phyloP scores from a whole-genome alignment of 164 flowering plant species.

The Amborella trichopoda region DNA sequence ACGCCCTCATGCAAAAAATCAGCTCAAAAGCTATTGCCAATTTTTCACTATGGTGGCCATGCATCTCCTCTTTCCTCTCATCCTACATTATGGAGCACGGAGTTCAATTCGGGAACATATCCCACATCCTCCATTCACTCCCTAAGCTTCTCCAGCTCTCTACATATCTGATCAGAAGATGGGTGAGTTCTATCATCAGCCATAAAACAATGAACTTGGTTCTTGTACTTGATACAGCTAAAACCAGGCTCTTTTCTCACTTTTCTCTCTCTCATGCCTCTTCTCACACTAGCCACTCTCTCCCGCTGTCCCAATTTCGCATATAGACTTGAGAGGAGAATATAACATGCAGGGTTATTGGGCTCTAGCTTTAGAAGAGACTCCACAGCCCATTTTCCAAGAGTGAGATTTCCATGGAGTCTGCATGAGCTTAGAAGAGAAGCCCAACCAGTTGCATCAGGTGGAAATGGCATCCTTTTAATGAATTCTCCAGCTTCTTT shows the following conservation, averaged over 20 bases:
- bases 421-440: constrained; percentile 81
- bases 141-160: constrained; percentile 19
- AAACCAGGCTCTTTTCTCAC: constrained; percentile 72
- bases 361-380: constrained; percentile 57
- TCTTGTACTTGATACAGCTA: constrained; percentile 85
- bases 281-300: constrained; percentile 54
- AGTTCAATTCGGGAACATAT: constrained; percentile 15
- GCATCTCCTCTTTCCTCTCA: constrained; percentile 16
- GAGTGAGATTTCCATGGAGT: constrained; percentile 52
- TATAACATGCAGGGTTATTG: constrained; percentile 64
- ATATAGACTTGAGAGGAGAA: constrained; percentile 70
- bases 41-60: constrained; percentile 17
- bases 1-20: constrained; percentile 16
- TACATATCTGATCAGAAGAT: constrained; percentile 47
- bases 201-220: constrained; percentile 54
- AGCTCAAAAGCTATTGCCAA: constrained; percentile 21
- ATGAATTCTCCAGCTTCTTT: constrained; percentile 71
- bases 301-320: constrained; percentile 78
- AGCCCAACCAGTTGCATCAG: constrained; percentile 72
- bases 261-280: constrained; percentile 53
- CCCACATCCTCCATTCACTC: constrained; percentile 12
- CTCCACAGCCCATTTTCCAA: constrained; percentile 86
- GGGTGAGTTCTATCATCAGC: constrained; percentile 68
- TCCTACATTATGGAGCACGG: constrained; percentile 17
- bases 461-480: constrained; percentile 49